Evolutionary conservation across 305 asterid species (phyloP), one percentile per base, ranked within the genome.

Genomic region (Striga hermonthica): DNA sequence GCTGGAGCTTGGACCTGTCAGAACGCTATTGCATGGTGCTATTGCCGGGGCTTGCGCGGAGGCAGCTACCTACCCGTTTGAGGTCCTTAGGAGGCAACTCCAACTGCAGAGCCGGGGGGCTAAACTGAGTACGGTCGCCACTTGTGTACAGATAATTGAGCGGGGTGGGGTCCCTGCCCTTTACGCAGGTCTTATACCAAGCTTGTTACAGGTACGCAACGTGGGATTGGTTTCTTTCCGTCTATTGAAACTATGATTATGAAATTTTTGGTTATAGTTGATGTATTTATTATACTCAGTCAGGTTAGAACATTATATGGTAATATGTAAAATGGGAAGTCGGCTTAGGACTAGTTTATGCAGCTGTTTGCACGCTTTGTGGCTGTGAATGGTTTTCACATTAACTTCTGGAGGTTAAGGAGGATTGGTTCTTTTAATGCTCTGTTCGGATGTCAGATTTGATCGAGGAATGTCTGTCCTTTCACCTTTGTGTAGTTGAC

Each of bases 1-100:
- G 78, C 85, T 92, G 67, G 98, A 92, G 74, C 74, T 92, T 77
- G 98, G 98, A 60, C 91, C 98, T n/a, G 36, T 80, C 52, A 81
- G 98, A 81, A 92, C 98, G 63, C 82, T 92, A 49, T 77, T 92
- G 71, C 91, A 92, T 16, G 97, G 98, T 53, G 98, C 98, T 60
- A 84, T 90, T 75, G 85, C 97, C 54, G 98, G 98, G 67, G 98
- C 96, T 72, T 90, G 98, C 76, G 92, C 98, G n/a, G 98, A 92
- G 86, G 98, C 73, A 57, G 95, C 91, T 60, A 87, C 96, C 40
- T 92, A 90, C 69, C 98, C 98, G 0, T 92, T 92, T 67, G 98
- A 92, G 82, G 98, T 92, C 16, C 82, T 92, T 74, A 86, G 97
- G 55, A 84, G 94, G 83, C 95, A 90, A 81, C 95, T 92, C 71